Conservation (phyloP, 371 early-diverging fungal species). For the Rhizopus microsporus region DNA sequence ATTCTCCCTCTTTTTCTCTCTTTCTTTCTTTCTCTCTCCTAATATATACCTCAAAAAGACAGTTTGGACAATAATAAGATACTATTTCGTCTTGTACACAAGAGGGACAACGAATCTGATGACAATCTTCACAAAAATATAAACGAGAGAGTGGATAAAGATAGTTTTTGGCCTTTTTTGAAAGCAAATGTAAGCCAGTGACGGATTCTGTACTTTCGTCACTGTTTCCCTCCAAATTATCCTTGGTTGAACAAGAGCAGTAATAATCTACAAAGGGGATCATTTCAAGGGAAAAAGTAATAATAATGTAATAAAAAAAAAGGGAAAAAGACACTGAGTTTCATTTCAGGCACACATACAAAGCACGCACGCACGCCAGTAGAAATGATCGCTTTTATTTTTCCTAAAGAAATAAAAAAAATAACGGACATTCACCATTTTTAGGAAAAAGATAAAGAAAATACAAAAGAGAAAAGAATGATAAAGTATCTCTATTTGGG, state of each 20-base stretch:
- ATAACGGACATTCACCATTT: slow-evolving; percentile 7
- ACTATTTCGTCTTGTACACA: slow-evolving; percentile 87
- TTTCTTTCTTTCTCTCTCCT: not conserved
- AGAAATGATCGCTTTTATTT: too few species aligned
- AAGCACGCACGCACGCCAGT: not conserved
- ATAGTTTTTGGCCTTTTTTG: slow-evolving; percentile 44
- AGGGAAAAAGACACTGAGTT: too few species aligned
- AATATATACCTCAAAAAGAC: slow-evolving; percentile 82
- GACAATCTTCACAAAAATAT: slow-evolving; percentile 89
- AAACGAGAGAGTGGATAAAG: slow-evolving; percentile 70
- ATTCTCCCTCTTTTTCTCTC: not conserved
- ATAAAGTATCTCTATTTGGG: not conserved
- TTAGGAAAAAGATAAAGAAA: not conserved
- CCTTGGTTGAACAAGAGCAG: slow-evolving; percentile 41
- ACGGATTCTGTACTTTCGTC: slow-evolving; percentile 17
- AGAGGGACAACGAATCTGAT: slow-evolving; percentile 75
- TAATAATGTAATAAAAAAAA: too few species aligned
- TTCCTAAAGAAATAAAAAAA: not conserved
- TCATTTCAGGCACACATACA: not conserved
- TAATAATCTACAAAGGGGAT: slow-evolving; percentile 56
- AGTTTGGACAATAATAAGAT: slow-evolving; percentile 93
- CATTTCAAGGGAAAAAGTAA: not conserved
- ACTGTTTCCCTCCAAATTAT: slow-evolving; percentile 17
- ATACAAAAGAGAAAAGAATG: not conserved
- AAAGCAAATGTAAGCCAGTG: slow-evolving; percentile 36